Evolutionary conservation across 371 early-diverging fungal genomes (phyloP).

Genomic region (Lichtheimia ornata): DNA sequence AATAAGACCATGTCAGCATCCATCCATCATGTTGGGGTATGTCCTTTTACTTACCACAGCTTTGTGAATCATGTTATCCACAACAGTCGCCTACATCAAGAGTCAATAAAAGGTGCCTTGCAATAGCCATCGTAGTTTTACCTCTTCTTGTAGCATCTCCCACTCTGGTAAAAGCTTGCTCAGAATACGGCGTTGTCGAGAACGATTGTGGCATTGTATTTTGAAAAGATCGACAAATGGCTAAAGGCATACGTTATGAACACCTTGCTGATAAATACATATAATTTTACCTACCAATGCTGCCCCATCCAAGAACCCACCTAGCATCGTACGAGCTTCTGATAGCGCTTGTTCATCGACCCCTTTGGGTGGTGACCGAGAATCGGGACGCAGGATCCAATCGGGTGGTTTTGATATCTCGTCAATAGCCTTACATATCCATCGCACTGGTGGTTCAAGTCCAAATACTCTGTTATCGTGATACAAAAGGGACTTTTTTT

Average conservation of each 20-base stretch:
- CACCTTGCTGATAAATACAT: not conserved
- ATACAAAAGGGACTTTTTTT: constrained; percentile 26
- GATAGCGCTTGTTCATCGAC: constrained; percentile 13
- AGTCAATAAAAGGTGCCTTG: not conserved
- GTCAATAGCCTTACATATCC: constrained; percentile 29
- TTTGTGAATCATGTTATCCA: constrained; percentile 32
- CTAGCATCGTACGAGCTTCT: constrained; percentile 16
- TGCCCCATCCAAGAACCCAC: constrained; percentile 37
- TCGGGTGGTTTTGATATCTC: constrained; percentile 33
- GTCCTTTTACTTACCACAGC: constrained; percentile 12
- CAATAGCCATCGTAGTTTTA: not conserved
- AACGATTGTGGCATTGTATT: constrained; percentile 70
- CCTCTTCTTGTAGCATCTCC: constrained; percentile 69
- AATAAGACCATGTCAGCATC: constrained; percentile 1
- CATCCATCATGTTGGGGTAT: not conserved
- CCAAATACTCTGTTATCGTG: constrained; percentile 42
- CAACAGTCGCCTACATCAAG: constrained; percentile 20
- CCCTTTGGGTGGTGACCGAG: not conserved
- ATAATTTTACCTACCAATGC: constrained; percentile 22
- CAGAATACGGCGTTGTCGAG: constrained; percentile 67
- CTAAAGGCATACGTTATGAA: constrained; percentile 16
- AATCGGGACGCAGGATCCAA: constrained; percentile 25
- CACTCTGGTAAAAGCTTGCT: constrained; percentile 63
- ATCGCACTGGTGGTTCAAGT: constrained; percentile 13
- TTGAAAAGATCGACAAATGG: constrained; percentile 62